Base-by-base conservation (phyloP, 2,329 filamentous ascomycete genomes). In the Aspergillus ibericus region DNA sequence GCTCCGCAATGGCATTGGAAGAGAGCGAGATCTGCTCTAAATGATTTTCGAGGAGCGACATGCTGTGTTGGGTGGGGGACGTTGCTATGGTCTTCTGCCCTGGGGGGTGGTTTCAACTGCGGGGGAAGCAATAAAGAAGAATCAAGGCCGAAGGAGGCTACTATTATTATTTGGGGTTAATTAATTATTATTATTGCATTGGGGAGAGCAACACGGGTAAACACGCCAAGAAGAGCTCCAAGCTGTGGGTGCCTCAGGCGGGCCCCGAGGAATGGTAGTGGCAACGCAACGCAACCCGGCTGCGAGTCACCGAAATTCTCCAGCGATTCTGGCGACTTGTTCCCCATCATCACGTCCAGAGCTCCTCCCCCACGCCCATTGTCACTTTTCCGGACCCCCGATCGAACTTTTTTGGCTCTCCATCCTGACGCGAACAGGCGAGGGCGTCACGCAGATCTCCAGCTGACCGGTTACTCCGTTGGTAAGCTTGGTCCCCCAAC, bases 21-120 rank as follows among this genome's bases (percentile, higher is more conserved):
- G 88, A 92, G 65, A 88, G 83, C 53, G 83, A 79, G 58, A 93
- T 92, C 74, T 92, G 89, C 78, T 92, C 89, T 25, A 93, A 82
- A 71, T 93, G 89, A 38, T 82, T 85, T 7, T 83, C 81, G 25
- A 93, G 81, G 22, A 90, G 81, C 25, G 88, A 85, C 89, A 92
- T 92, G 61, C 60, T 77, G 35, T 20, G 46, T 27, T 53, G 40
- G 22, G 16, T 27, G 35, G 53, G 40, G 51, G 51, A 20, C 6
- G 22, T 20, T 35, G 36, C 25, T 44, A 25, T 40, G 46, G 15
- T 16, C 44, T 27, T 25, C 16, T 34, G 18, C 15, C 18, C 8
- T 13, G n/a, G 29, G 2, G 18, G n/a, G 16, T 36, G n/a, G 34
- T 15, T 18, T 34, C 18, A 5, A 34, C 18, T 36, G 20, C 29